phyloP scores from a whole-genome alignment of 75 land plant genomes.

The Pinus albicaulis region DNA sequence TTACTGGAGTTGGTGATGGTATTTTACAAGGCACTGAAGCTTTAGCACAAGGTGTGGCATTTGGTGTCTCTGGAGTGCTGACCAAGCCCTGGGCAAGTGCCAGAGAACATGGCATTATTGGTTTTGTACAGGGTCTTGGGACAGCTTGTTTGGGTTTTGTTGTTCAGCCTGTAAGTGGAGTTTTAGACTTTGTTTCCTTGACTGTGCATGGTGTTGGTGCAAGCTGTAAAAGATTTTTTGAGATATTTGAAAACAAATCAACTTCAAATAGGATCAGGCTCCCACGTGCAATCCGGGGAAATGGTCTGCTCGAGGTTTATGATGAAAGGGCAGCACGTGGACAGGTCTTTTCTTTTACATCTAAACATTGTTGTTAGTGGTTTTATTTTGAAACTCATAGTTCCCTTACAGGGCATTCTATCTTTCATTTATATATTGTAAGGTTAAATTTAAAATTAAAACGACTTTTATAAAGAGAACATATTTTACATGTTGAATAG shows the following conservation, averaged over 20 bases:
- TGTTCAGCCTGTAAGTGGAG: constrained; percentile 91
- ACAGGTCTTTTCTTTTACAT: constrained; percentile 54
- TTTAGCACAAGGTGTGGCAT: constrained; percentile 92
- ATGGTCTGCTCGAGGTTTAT: constrained; percentile 70
- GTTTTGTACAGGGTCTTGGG: constrained; percentile 89
- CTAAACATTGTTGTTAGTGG: neutral
- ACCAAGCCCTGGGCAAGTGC: constrained; percentile 83
- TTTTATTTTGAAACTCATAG: constrained; percentile 2
- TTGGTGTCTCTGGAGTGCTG: constrained; percentile 92
- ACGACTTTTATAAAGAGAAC: neutral
- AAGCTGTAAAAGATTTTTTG: constrained; percentile 80
- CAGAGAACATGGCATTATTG: constrained; percentile 73
- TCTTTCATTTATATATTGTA: neutral
- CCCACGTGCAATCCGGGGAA: constrained; percentile 79
- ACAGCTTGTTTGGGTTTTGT: constrained; percentile 79
- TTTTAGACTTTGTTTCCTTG: constrained; percentile 84
- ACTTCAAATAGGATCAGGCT: constrained; percentile 63
- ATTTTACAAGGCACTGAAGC: constrained; percentile 91
- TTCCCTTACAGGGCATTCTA: neutral
- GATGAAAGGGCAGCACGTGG: constrained; percentile 77
- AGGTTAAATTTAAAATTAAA: neutral
- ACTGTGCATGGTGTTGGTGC: constrained; percentile 93
- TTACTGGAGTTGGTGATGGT: constrained; percentile 95
- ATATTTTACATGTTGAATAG: neutral
- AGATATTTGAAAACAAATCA: constrained; percentile 45